Evolutionary conservation across 148 eudicot genomes (phyloP).

Genomic region (Gaultheria prostrata): DNA sequence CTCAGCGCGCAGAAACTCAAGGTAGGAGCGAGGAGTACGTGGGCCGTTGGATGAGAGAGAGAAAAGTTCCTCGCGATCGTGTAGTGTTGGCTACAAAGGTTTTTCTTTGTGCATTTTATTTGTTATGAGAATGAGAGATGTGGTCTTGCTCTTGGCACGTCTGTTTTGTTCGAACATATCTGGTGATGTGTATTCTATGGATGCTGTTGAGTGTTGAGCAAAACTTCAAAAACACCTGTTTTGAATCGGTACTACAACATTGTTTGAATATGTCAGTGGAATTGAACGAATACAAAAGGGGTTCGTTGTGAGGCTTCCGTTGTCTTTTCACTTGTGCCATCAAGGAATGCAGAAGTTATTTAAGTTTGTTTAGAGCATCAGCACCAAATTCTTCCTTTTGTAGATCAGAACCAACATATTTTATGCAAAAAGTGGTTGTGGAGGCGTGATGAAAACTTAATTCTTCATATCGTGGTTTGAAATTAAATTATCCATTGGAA

Average conservation of each 20-base stretch:
- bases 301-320: not conserved
- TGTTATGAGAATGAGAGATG: not conserved
- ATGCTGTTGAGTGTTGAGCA: not conserved
- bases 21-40: slow-evolving; percentile 86
- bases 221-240: not conserved
- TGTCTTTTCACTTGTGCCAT: not conserved
- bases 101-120: not conserved
- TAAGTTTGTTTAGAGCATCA: not conserved
- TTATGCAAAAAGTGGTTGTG: not conserved
- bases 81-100: slow-evolving; percentile 81
- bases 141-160: not conserved
- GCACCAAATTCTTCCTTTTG: not conserved
- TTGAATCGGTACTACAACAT: not conserved
- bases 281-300: not conserved
- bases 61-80: slow-evolving; percentile 54
- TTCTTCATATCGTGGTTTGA: not conserved
- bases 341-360: not conserved
- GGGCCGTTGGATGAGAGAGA: slow-evolving; percentile 73
- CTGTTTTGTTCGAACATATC: not conserved
- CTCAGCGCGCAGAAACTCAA: slow-evolving; percentile 76
- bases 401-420: not conserved
- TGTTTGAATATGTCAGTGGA: not conserved
- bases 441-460: not conserved
- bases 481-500: not conserved
- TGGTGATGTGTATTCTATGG: not conserved